Evolutionary conservation across 257 asterid genomes (phyloP), one percentile per base, ranked within the genome.

Genomic region (Capsicum chinense): DNA sequence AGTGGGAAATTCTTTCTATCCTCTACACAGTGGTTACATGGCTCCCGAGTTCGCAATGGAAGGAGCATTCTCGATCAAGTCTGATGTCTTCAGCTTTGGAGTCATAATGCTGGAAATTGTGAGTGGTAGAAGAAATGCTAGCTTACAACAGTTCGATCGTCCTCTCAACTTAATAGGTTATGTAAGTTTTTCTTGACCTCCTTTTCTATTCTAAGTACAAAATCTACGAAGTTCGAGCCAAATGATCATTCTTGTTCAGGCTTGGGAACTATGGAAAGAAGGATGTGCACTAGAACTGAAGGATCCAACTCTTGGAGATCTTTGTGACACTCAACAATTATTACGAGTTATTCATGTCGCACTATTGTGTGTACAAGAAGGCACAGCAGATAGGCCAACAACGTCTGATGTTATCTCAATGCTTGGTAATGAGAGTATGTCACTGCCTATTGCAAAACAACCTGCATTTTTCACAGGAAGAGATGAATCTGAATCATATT

Each of bases 11-110:
- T 37, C 19, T 47, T 26, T 52, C 62, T 21, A 0, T 63, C 64
- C 60, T 11, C 78, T 16, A 39, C 9, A 33, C 82, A 93, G 95
- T 78, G 94, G 97, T 50, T 93, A 91, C 88, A 93, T 93, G 94
- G 92, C 97, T 39, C 96, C 95, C 0, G 93, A 93, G 89, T 92
- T 91, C 21, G 95, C 93, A 0, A 90, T 90, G 92, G 91, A 92
- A 35, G 98, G 98, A 3, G 88, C 88, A 6, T 92, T 91, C 84
- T 94, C 93, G 0, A 86, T 83, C 13, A 92, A 92, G 84, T 94
- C 97, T 2, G 95, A 92, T 35, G 90, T 92, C 66, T 92, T 89
- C 80, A 92, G 97, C 69, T 92, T 90, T 63, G 94, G 93, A 6
- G 91, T 94, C 74, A 54, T 92, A 64, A 39, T 91, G 12, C 90